Base-by-base conservation (phyloP, 2,329 filamentous ascomycete genomes). In the Nannizziopsis arthrosporioides region DNA sequence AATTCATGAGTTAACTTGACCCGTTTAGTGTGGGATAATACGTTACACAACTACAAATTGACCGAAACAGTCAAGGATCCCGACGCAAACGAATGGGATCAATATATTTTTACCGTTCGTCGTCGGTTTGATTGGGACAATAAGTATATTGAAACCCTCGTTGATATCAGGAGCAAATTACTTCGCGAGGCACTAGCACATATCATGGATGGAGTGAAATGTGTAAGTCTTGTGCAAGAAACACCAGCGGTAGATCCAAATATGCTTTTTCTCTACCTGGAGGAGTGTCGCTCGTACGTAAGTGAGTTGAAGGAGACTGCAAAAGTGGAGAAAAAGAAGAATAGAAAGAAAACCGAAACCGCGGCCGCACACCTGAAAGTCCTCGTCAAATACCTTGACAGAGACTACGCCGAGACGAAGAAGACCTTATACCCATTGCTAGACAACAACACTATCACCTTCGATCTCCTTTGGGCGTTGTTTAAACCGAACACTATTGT, bases 401-500 rank as follows among this genome's bases (percentile, higher is more conserved):
- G 81, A 51, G 89, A 94, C 63, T 94, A 86, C 58, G 77, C 80
- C 1, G 75, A 84, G 14, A 80, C 75, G 31, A 89, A 90, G 61
- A 85, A 87, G 63, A 84, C 82, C 1, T 73, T 94, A 0, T 82
- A 88, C 55, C 84, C 86, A 0, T 78, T 94, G 67, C 71, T 94
- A 1, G 77, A 87, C 54, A 84, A 82, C 30, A 85, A 86, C 7
- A 80, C 87, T 39, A 93, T 94, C 61, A 93, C 86, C 0, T 94
- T 89, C 56, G 86, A 94, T 49, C 74, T 93, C 2, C 70, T 93
- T 1, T 94, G 88, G 88, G 86, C 87, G 0, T 68, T 94, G 2
- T 93, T 84, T 75, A 93, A 92, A 59, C 88, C 88, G 0, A 85
- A 87, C 57, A 87, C 85, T 0, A 76, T 94, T 15, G 82, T 80